Evolutionary conservation across 768 basidiomycete species (phyloP), one percentile per base, ranked within the genome.

Genomic region (Rhizopogon sp.): DNA sequence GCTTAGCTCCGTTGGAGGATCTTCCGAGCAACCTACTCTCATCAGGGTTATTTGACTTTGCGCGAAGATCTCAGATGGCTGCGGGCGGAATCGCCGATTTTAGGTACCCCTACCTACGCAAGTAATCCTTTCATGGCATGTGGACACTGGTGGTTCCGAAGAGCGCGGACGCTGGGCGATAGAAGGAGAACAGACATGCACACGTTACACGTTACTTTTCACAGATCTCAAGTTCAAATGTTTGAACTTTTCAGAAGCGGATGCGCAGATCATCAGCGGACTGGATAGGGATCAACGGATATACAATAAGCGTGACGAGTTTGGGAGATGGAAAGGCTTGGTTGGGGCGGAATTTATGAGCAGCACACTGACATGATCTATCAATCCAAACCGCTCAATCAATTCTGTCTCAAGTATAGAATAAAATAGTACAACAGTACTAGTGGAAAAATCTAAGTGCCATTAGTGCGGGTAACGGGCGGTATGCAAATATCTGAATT

Each of bases 221-320:
- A 69, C 31, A 79, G 69, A 60, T 81, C 16, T 51, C 75, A 9
- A 25, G 25, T 4, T 25, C 5, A 4, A 25, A 25, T 25, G 31
- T 10, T 9, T 33, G 25, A 57, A 64, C 17, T 65, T 77, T 6
- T 59, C 66, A 1, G 51, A 57, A 3, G 67, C 72, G 29, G 77
- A 82, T 40, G 72, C 79, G 59, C 56, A 74, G 29, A 57, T 57
- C 20, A 67, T 83, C 29, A 66, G 74, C 54, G 59, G 49, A 0
- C 63, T 84, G 17, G 76, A 84, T 64, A 57, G 58, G n/a, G n/a
- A n/a, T n/a, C n/a, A n/a, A n/a, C n/a, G n/a, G n/a, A 43, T 10
- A 73, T 78, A 76, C 69, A 80, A 74, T 58, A 66, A 65, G 54
- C 61, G 65, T 1, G 68, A 75, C 39, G 64, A 64, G 41, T 63